phyloP scores from a whole-genome alignment of 495 filamentous ascomycete genomes.

The Parathielavia appendiculata region DNA sequence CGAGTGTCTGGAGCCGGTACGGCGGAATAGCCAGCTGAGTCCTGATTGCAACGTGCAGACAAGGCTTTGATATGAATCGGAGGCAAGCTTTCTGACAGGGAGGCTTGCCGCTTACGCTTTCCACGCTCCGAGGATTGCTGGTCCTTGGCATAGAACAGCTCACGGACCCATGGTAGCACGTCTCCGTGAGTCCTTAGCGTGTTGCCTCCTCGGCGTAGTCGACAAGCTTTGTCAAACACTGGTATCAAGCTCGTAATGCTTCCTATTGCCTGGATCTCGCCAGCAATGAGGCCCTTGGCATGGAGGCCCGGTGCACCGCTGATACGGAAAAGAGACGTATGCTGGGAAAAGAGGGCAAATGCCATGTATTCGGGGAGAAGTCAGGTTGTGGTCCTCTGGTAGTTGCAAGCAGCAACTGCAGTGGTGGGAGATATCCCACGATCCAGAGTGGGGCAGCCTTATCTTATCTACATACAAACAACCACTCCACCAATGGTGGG shows the following conservation, averaged over 20 bases:
- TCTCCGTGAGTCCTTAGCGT: conserved; percentile 28
- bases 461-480: no score
- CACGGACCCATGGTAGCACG: conserved; percentile 24
- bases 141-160: conserved; percentile 33
- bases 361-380: no score
- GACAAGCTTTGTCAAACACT: conserved; percentile 28
- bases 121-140: conserved; percentile 27
- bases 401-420: no score
- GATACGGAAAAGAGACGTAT: no score
- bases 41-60: conserved; percentile 10
- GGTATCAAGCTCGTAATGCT: conserved; percentile 31
- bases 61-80: conserved; percentile 19
- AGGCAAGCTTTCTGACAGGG: conserved; percentile 7
- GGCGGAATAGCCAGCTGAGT: conserved; percentile 13
- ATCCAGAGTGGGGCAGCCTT: no score
- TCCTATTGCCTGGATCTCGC: conserved; percentile 31
- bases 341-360: no score
- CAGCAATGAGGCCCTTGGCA: no score
- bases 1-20: conserved; percentile 10
- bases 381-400: no score
- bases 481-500: no score
- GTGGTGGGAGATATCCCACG: no score
- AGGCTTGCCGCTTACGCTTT: conserved; percentile 18
- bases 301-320: no score
- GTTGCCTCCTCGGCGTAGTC: conserved; percentile 25